Conservation (phyloP, 164 flowering plant species). For the Litsea cubeba region DNA sequence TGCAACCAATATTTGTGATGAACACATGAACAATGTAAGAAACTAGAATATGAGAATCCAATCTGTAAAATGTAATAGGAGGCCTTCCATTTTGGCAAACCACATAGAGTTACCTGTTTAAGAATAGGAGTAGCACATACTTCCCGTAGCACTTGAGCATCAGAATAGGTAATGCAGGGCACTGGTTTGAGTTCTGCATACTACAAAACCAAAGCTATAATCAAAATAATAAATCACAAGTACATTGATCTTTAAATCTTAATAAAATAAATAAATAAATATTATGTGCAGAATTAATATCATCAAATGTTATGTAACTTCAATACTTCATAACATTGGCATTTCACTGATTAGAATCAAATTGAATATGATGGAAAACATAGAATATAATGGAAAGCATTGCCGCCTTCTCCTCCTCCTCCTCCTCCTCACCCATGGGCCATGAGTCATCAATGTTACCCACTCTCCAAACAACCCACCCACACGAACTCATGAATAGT, state of each 20-base stretch:
- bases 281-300: neutral
- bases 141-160: slow-evolving; percentile 68
- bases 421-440: too few relatives aligned
- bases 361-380: too few relatives aligned
- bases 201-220: slow-evolving; percentile 31
- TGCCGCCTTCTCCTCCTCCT: too few relatives aligned
- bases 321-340: neutral
- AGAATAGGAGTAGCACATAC: slow-evolving; percentile 81
- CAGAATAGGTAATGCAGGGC: slow-evolving; percentile 84
- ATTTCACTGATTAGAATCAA: too few relatives aligned
- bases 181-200: slow-evolving; percentile 99
- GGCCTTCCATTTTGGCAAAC: neutral
- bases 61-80: too few relatives aligned
- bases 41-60: neutral
- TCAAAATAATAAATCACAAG: neutral
- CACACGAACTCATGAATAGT: too few relatives aligned
- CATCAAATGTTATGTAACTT: neutral
- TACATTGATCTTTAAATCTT: neutral
- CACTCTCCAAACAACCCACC: too few relatives aligned
- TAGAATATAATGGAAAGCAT: too few relatives aligned
- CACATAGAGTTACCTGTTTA: slow-evolving; percentile 55
- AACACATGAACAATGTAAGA: neutral
- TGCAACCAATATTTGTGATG: neutral
- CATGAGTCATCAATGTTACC: too few relatives aligned
- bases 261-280: neutral